Base-by-base conservation (phyloP, 495 filamentous ascomycete genomes). In the Hypoxylon lienhwacheense region DNA sequence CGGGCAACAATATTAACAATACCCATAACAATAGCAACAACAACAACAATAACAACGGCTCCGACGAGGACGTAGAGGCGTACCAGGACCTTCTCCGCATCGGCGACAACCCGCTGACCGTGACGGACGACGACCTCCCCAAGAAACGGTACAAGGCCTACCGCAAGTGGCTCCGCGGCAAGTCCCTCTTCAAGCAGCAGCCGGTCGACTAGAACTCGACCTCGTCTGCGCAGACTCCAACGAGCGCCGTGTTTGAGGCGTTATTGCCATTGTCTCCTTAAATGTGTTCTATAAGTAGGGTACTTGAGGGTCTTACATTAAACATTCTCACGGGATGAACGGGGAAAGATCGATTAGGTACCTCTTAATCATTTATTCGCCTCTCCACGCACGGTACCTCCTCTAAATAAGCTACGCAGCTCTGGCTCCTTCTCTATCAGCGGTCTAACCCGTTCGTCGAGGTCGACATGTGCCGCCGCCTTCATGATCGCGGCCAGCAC, bases 111-210 rank as follows among this genome's bases (percentile, higher is more conserved):
- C 88, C 89, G 6, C 73, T 98, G 22, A 90, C 88, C n/a, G 92
- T 97, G 11, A 83, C 80, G 10, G 82, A 88, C 31, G 90, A 91
- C 63, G 93, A 97, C 68, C 75, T 80, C 37, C 73, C 76, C 25
- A 97, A 93, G 78, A 96, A 96, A 78, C 74, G 95, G 56, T 98
- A 98, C 68, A 96, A 91, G 70, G 89, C 91, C 0, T 98, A 98
- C 70, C 75, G 85, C 63, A 91, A 96, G 70, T 97, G 92, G 92
- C 72, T 97, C 62, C 79, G 85, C 55, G 91, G 91, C 11, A 96
- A 96, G 76, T 91, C 87, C 63, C 74, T 96, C 53, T 96, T 96
- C 64, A 96, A 96, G 73, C 91, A 95, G 79, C 79, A 82, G 73
- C 81, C 86, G 52, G 78, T 87, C 53, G 86, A 89, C 62, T 73